phyloP scores from a whole-genome alignment of 352 stramenopile genomes.

The Phytophthora uliginosa region DNA sequence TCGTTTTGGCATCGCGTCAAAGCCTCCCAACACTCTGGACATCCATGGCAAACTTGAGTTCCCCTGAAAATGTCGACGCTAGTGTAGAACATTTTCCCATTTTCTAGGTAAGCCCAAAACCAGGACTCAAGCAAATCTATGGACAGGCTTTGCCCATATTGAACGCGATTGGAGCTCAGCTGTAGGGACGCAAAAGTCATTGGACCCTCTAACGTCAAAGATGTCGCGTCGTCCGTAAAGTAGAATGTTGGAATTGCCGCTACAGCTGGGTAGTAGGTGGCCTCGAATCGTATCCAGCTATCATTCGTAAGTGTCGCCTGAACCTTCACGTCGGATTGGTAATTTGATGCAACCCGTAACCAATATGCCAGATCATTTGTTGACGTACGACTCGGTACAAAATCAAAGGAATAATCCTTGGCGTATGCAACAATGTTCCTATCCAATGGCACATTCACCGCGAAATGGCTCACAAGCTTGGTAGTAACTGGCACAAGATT shows the following conservation, averaged over 20 bases:
- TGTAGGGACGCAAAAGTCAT: conserved; percentile 17
- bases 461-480: conserved; percentile 10
- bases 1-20: conserved; percentile 26
- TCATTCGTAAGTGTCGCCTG: background rate
- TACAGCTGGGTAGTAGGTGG: conserved; percentile 15
- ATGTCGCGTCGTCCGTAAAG: background rate
- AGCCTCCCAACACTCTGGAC: conserved; percentile 28
- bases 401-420: conserved; percentile 1
- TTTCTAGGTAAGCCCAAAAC: conserved; percentile 2
- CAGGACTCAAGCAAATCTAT: conserved; percentile 23
- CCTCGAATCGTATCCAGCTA: conserved; percentile 3
- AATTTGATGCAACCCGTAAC: background rate
- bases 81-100: conserved; percentile 3
- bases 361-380: conserved; percentile 6
- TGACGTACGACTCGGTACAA: background rate
- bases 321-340: conserved; percentile 11
- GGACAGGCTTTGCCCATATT: conserved; percentile 12
- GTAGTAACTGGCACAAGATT: conserved; percentile 18
- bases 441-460: conserved; percentile 7
- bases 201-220: background rate
- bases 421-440: background rate
- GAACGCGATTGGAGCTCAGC: conserved; percentile 24
- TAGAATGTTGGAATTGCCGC: conserved; percentile 17
- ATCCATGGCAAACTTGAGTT: conserved; percentile 16
- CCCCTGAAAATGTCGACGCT: conserved; percentile 18